Conservation (phyloP, 139 green algal species). For the Tetradesmus lagerheimii region DNA sequence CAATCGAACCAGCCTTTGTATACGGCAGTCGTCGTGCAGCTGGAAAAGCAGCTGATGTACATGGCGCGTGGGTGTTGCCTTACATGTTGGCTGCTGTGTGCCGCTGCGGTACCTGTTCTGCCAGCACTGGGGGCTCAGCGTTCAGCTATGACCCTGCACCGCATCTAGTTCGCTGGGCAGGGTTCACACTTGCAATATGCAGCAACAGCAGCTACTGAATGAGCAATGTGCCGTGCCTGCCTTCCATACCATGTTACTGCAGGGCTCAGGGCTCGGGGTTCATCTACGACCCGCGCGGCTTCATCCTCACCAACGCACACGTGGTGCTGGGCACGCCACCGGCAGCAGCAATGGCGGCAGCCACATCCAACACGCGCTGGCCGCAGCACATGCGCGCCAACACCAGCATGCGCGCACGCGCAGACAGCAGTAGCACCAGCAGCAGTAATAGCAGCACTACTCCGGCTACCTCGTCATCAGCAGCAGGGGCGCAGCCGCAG, state of each 20-base stretch:
- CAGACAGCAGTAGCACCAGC: constrained; percentile 4
- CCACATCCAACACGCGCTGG: neutral
- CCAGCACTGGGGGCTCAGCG: too few relatives aligned
- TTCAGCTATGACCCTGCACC: too few relatives aligned
- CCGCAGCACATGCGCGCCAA: neutral
- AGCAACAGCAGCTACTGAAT: too few relatives aligned
- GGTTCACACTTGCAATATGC: too few relatives aligned
- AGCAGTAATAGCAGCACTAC: neutral
- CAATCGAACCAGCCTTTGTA: too few relatives aligned
- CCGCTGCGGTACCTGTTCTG: too few relatives aligned
- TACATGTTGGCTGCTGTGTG: too few relatives aligned
- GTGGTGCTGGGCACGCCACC: constrained; percentile 67
- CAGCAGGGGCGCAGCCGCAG: neutral
- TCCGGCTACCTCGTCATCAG: neutral
- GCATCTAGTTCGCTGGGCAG: too few relatives aligned
- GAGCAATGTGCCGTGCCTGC: neutral
- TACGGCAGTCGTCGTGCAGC: too few relatives aligned
- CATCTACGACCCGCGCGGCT: constrained; percentile 70
- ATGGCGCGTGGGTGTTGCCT: too few relatives aligned
- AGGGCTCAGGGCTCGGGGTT: constrained; percentile 71
- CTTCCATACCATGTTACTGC: too few relatives aligned
- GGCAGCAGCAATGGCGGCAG: neutral
- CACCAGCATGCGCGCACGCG: neutral
- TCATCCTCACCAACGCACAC: constrained; percentile 89
- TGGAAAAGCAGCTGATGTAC: too few relatives aligned